Percentiles rank a stretch among this genome's conserved stretches.
phyloP scores from a whole-genome alignment of 768 basidiomycete genomes.

The Neoboletus brunneissimus region DNA sequence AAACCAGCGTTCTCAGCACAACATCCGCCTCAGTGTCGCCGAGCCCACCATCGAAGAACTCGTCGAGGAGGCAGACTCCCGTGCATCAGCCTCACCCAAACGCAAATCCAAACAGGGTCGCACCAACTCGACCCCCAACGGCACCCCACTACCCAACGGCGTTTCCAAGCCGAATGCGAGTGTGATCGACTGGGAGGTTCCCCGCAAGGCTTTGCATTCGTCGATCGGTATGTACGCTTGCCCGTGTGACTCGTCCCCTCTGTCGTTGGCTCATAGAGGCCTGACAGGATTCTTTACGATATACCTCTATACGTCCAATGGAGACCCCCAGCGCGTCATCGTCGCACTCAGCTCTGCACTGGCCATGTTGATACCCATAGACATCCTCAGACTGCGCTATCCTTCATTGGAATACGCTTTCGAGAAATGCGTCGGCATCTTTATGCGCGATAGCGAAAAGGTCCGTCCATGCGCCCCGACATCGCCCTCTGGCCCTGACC shows the following conservation, averaged over 20 bases:
- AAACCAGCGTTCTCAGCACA: conserved; percentile 26
- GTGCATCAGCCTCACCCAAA: conserved; percentile 14
- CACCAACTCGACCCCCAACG: conserved; percentile 9
- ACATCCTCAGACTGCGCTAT: conserved; percentile 68
- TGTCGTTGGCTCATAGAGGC: conserved; percentile 1
- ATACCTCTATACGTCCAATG: conserved; percentile 51
- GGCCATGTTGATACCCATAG: conserved; percentile 66
- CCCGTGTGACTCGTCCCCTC: background rate
- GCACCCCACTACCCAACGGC: conserved; percentile 1
- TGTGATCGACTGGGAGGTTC: conserved; percentile 81
- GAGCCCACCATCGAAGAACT: conserved; percentile 26
- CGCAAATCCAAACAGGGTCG: conserved; percentile 17
- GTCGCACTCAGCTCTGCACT: conserved; percentile 63
- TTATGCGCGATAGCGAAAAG: conserved; percentile 90
- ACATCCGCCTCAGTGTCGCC: conserved; percentile 1
- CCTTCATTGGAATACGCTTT: conserved; percentile 65
- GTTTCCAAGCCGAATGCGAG: conserved; percentile 16
- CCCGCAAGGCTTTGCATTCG: conserved; percentile 82
- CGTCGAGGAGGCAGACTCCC: conserved; percentile 21
- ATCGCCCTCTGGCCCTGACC: background rate
- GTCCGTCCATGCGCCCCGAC: conserved; percentile 33
- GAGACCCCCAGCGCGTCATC: conserved; percentile 51
- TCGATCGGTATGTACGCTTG: conserved; percentile 69
- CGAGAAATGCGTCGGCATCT: conserved; percentile 68
- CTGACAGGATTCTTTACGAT: conserved; percentile 60